Percentiles rank a stretch among this genome's conserved stretches.
These are phyloP conservation scores for Podochytrium sp. DNA, from an alignment of 192 early-diverging fungal genomes.

Conservation along the genomic window DNA sequence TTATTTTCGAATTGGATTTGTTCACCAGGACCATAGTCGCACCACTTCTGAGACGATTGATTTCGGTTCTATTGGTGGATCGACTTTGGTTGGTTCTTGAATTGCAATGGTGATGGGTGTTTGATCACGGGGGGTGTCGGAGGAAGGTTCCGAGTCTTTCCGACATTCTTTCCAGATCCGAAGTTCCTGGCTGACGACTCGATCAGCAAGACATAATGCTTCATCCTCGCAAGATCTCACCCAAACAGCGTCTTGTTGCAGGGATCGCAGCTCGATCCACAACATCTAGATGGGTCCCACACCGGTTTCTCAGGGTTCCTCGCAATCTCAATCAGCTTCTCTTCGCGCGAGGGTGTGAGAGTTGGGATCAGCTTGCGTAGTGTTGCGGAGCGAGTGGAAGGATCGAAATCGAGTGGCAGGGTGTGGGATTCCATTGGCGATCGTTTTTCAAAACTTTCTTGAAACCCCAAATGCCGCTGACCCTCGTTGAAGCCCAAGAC, in stretches of 20 bases:
- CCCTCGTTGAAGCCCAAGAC: background rate
- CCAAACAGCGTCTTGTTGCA: background rate
- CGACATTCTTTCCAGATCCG: constrained; percentile 21
- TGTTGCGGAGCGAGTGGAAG: background rate
- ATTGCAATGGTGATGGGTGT: background rate
- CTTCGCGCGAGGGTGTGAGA: background rate
- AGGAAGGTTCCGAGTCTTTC: background rate
- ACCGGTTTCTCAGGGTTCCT: background rate
- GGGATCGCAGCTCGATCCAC: constrained; percentile 10
- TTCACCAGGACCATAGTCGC: no score
- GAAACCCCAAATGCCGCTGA: background rate
- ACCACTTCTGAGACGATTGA: background rate
- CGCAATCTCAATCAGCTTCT: background rate
- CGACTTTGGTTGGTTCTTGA: background rate
- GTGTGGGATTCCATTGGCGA: background rate
- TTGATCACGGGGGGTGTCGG: background rate
- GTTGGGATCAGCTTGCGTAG: constrained; percentile 15
- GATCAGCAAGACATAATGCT: background rate
- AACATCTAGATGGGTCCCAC: background rate
- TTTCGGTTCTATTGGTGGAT: background rate
- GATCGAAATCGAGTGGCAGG: constrained; percentile 1
- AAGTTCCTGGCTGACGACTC: constrained; percentile 4
- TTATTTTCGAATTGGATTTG: no score
- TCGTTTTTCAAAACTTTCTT: background rate
- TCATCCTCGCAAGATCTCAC: background rate